Evolutionary conservation across 495 filamentous ascomycete genomes (phyloP).

Genomic region (Letharia columbiana): DNA sequence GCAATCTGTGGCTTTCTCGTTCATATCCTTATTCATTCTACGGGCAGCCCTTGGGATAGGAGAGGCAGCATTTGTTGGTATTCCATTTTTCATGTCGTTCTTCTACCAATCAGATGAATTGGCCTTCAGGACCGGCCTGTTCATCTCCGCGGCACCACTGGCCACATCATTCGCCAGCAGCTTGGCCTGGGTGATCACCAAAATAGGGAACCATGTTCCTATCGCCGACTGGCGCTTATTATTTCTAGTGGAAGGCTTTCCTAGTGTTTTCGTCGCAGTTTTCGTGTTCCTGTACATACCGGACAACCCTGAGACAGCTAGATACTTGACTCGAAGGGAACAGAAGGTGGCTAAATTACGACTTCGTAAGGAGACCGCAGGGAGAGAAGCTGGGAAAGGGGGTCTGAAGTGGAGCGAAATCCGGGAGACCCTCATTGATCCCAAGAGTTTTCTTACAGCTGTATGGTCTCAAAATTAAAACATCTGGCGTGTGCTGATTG

Average conservation of each 20-base stretch:
- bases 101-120: constrained; percentile 55
- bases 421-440: constrained; percentile 47
- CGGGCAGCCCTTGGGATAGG: constrained; percentile 48
- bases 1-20: constrained; percentile 57
- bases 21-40: constrained; percentile 36
- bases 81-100: constrained; percentile 54
- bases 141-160: constrained; percentile 54
- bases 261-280: constrained; percentile 48
- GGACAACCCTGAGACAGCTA: constrained; percentile 44
- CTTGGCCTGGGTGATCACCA: constrained; percentile 52
- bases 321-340: constrained; percentile 41
- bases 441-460: constrained; percentile 61
- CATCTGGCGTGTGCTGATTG: constrained; percentile 7
- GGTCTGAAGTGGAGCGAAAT: constrained; percentile 45
- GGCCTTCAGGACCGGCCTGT: constrained; percentile 52
- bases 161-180: constrained; percentile 63
- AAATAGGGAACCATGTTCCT: constrained; percentile 37
- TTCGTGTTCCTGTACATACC: constrained; percentile 46
- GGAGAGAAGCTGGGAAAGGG: constrained; percentile 16
- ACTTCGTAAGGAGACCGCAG: constrained; percentile 34
- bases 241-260: constrained; percentile 55
- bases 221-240: constrained; percentile 53
- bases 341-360: constrained; percentile 43
- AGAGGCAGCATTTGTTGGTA: constrained; percentile 55
- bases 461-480: constrained; percentile 28